These are phyloP conservation scores for Tricholoma hemisulphureum DNA, from an alignment of 768 basidiomycete genomes.

Conservation along the genomic window DNA sequence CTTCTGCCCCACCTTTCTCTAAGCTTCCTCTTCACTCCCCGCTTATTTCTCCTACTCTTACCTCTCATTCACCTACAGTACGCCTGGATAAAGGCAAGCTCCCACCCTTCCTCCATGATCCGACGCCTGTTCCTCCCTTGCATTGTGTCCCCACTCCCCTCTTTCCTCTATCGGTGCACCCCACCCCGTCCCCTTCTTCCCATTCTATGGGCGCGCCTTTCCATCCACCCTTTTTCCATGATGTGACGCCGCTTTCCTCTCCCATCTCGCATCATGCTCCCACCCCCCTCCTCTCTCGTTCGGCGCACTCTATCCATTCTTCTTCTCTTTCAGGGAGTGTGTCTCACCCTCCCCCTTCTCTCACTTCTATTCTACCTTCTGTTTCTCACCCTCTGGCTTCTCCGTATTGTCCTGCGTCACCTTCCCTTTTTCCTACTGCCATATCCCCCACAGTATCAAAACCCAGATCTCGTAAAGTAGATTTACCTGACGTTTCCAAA, in stretches of 20 bases:
- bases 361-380: neutral
- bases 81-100: neutral
- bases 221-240: too few relatives aligned
- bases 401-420: neutral
- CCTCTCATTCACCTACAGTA: neutral
- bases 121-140: neutral
- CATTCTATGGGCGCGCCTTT: neutral
- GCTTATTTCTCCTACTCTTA: neutral
- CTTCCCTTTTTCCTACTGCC: neutral
- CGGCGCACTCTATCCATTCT: too few relatives aligned
- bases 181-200: too few relatives aligned
- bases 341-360: neutral
- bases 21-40: neutral
- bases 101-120: neutral
- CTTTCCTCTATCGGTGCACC: too few relatives aligned
- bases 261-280: neutral
- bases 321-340: too few relatives aligned
- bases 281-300: neutral
- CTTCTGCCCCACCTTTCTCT: neutral
- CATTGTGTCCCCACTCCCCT: neutral
- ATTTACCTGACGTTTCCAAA: neutral
- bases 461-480: neutral
- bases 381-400: neutral
- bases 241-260: too few relatives aligned
- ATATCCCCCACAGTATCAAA: neutral